Evolutionary conservation across 495 filamentous ascomycete species (phyloP).

Genomic region (Penicillium silybi): DNA sequence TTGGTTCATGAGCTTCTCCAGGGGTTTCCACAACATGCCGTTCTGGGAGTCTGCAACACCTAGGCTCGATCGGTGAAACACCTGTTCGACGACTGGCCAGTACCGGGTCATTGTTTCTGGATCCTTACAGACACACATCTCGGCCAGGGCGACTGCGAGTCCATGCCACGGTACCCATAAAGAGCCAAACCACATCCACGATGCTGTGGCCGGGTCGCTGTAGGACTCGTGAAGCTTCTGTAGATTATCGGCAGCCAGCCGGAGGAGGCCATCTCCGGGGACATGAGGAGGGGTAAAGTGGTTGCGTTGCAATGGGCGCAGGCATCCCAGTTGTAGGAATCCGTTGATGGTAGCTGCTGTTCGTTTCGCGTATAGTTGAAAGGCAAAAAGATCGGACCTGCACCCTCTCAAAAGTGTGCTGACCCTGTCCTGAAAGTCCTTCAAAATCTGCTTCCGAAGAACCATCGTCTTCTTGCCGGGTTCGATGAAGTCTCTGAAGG

Average conservation of each 20-base stretch:
- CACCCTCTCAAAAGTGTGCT: slow-evolving; percentile 19
- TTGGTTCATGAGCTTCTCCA: slow-evolving; percentile 60
- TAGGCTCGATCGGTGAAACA: slow-evolving; percentile 51
- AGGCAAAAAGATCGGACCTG: slow-evolving; percentile 19
- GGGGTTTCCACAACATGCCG: slow-evolving; percentile 65
- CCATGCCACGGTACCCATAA: slow-evolving; percentile 47
- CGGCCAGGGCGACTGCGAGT: slow-evolving; percentile 54
- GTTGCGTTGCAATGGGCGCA: slow-evolving; percentile 28
- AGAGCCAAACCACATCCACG: slow-evolving; percentile 38
- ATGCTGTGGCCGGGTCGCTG: slow-evolving; percentile 18
- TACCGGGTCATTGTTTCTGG: slow-evolving; percentile 61
- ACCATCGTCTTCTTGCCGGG: slow-evolving; percentile 18
- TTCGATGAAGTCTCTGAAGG: slow-evolving; percentile 28
- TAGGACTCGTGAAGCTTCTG: slow-evolving; percentile 17
- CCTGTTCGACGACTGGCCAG: slow-evolving; percentile 64
- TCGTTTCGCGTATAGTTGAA: slow-evolving; percentile 28
- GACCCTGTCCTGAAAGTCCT: slow-evolving; percentile 25
- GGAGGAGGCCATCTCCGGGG: slow-evolving; percentile 23
- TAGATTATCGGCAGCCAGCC: slow-evolving; percentile 30
- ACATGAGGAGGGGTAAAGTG: slow-evolving; percentile 25
- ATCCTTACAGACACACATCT: slow-evolving; percentile 64
- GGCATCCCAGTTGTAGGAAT: slow-evolving; percentile 29
- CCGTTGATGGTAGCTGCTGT: slow-evolving; percentile 20
- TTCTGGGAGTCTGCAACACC: slow-evolving; percentile 50
- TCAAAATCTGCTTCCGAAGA: slow-evolving; percentile 26